Evolutionary conservation across 2,329 filamentous ascomycete species (phyloP).

Genomic region (Ascomycota sp.): DNA sequence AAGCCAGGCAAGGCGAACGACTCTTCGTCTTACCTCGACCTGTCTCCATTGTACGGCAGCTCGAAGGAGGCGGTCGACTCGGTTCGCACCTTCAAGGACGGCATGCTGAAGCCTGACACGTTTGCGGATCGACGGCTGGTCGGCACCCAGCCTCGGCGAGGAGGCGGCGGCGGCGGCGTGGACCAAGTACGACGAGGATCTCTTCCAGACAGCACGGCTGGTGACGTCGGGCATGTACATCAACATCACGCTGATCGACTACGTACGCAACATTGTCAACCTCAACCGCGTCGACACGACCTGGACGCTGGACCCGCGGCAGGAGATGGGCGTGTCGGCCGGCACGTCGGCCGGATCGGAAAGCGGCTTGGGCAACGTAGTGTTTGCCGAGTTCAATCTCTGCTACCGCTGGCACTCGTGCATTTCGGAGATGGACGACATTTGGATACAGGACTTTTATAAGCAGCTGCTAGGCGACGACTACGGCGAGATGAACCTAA

Average conservation of each 20-base stretch:
- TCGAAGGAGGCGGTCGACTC: conserved; percentile 44
- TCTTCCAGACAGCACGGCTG: conserved; percentile 63
- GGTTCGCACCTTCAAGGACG: conserved; percentile 50
- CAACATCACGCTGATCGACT: conserved; percentile 60
- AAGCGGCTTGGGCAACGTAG: conserved; percentile 59
- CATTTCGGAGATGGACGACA: conserved; percentile 50
- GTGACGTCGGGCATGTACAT: conserved; percentile 57
- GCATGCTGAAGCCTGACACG: conserved; percentile 50
- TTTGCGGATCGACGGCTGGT: conserved; percentile 52
- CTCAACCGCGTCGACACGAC: conserved; percentile 37
- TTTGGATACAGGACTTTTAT: conserved; percentile 59
- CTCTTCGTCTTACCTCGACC: conserved; percentile 52
- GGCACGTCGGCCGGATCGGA: conserved; percentile 38
- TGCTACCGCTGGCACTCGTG: conserved; percentile 77
- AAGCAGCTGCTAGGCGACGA: conserved; percentile 32
- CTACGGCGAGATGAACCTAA: conserved; percentile 33
- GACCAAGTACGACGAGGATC: conserved; percentile 54
- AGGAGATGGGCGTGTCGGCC: conserved; percentile 37
- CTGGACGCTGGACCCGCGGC: conserved; percentile 64
- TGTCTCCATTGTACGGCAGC: conserved; percentile 52
- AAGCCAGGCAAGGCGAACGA: conserved; percentile 38
- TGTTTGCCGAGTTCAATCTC: conserved; percentile 77
- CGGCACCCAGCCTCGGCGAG: conserved; percentile 25
- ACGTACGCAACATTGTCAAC: conserved; percentile 59
- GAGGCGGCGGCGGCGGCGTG: conserved; percentile 31